These are phyloP conservation scores for Sisymbrium irio DNA, from an alignment of 345 rosid species.

Conservation along the genomic window DNA sequence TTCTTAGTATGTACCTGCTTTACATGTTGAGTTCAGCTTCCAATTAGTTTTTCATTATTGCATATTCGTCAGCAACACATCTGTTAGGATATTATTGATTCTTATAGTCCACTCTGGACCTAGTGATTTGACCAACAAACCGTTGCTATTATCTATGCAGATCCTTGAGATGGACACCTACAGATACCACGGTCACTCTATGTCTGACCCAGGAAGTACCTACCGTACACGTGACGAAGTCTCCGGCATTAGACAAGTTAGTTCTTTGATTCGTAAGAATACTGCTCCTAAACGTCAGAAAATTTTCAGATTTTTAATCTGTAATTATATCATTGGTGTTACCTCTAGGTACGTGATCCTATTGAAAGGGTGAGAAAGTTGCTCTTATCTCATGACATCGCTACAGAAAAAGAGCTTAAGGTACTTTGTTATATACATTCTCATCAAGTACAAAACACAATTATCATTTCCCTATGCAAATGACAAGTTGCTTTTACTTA, in stretches of 20 bases:
- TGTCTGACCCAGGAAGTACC: conserved; percentile 99
- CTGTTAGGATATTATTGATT: background rate
- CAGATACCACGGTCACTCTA: conserved; percentile 98
- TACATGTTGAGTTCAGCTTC: background rate
- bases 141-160: conserved; percentile 33
- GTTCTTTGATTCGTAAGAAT: background rate
- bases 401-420: conserved; percentile 96
- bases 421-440: conserved; percentile 34
- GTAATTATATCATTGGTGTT: background rate
- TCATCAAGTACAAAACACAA: background rate
- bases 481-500: background rate
- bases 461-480: background rate
- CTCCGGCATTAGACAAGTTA: conserved; percentile 87
- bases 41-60: background rate
- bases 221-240: conserved; percentile 98
- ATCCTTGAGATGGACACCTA: conserved; percentile 99
- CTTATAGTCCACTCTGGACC: background rate
- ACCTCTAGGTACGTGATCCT: conserved; percentile 87
- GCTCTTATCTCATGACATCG: conserved; percentile 68
- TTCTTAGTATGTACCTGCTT: too few species aligned
- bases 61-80: background rate
- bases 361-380: conserved; percentile 83
- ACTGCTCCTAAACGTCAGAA: background rate
- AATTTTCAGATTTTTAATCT: background rate
- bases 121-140: background rate